These are phyloP conservation scores for Eucommia ulmoides DNA, from an alignment of 257 asterid species.

Conservation along the genomic window DNA sequence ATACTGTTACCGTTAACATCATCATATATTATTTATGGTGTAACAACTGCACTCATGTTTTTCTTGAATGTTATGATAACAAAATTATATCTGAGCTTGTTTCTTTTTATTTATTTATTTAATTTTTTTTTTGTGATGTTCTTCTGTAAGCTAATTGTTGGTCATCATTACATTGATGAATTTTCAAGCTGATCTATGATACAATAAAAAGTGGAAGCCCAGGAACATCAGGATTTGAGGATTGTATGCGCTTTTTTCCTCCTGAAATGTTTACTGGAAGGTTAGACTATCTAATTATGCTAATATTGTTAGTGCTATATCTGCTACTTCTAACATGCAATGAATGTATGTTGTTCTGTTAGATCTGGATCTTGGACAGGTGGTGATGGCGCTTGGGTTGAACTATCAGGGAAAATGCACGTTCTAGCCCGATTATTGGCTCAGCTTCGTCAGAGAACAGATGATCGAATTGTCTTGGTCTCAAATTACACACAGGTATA, in stretches of 20 bases:
- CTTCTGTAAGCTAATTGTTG: slow-evolving; percentile 12
- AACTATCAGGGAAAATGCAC: slow-evolving; percentile 96
- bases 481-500: slow-evolving; percentile 95
- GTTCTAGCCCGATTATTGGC: slow-evolving; percentile 88
- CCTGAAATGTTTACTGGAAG: slow-evolving; percentile 85
- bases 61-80: too few relatives aligned
- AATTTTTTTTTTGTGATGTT: slow-evolving; percentile 8
- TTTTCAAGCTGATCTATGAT: slow-evolving; percentile 80
- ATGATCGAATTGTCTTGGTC: slow-evolving; percentile 90
- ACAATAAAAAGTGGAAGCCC: slow-evolving; percentile 84
- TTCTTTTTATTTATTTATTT: too few relatives aligned
- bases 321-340: not conserved
- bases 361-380: slow-evolving; percentile 99
- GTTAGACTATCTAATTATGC: slow-evolving; percentile 18
- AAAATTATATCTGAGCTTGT: too few relatives aligned
- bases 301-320: not conserved
- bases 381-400: slow-evolving; percentile 95
- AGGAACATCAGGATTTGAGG: slow-evolving; percentile 78
- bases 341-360: slow-evolving; percentile 3
- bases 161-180: too few relatives aligned
- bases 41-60: too few relatives aligned
- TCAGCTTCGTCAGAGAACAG: slow-evolving; percentile 79
- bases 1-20: too few relatives aligned
- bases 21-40: too few relatives aligned
- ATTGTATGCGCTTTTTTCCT: slow-evolving; percentile 84